Evolutionary conservation across 2,329 filamentous ascomycete genomes (phyloP), one percentile per base, ranked within the genome.

Genomic region (Colletotrichum musae): DNA sequence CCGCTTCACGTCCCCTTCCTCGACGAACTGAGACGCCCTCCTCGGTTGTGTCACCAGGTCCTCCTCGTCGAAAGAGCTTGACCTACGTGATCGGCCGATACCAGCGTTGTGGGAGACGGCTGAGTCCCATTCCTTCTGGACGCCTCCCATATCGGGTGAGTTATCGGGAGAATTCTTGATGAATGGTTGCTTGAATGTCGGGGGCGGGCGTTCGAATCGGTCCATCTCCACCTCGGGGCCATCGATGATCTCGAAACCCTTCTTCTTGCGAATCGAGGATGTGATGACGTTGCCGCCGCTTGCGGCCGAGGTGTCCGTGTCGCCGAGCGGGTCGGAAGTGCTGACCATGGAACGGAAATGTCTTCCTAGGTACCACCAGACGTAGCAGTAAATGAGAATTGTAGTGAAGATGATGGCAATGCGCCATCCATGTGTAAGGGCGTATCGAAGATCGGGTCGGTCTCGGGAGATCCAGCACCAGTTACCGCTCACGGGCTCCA

Each of bases 401-500:
- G 81, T 82, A 7, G 74, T 73, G 45, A 81, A 69, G 58, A 85
- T 82, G 47, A 85, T 81, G 16, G 78, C 75, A 58, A 85, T 79
- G 6, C 83, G 80, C 83, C 83, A 85, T 48, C 79, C 82, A 64
- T 85, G 83, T 0, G 81, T 82, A 57, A 85, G 75, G 2, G 75
- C 79, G 66, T 85, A 85, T 28, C 83, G 80, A n/a, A 84, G 75
- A 13, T 78, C 79, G 28, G 76, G 72, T n/a, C 78, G 74, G 2
- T 76, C 71, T 13, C 75, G 70, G 13, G 77, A 74, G 67, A 85
- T 85, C 83, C 83, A 85, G 73, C 83, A 85, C 83, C 83, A 85
- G 66, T 85, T 85, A 0, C 83, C 83, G 4, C 81, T 82, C 2
- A 84, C 80, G 15, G 67, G 67, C 10, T 70, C 9, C 26, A 70